Evolutionary conservation across 169 alveolate species (phyloP), one percentile per base, ranked within the genome.

Genomic region (Plasmodium sp.): DNA sequence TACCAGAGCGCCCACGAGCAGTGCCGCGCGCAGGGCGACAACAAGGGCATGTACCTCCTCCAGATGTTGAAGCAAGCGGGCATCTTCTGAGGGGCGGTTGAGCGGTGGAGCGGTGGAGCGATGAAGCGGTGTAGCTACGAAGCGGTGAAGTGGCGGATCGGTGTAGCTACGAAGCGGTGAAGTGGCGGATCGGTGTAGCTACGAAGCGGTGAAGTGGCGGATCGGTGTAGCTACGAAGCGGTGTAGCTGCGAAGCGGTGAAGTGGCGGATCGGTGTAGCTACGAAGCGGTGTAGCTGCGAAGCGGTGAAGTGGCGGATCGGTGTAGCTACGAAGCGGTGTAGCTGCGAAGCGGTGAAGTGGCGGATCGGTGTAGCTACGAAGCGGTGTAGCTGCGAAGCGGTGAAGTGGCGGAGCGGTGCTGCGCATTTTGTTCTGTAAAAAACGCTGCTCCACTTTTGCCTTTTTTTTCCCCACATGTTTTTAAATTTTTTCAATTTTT

Each of bases 61-160:
- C 95, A 91, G 58, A 91, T 91, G 95, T 16, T 91, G 80, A 91
- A 91, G 36, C 95, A 91, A 33, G 43, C 92, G 0, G 95, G 95
- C 39, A 56, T 91, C 22, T 91, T 91, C 54, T 90, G 79, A 90
- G 34, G 31, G 36, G 31, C 27, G 27, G 27, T 22, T 22, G n/a
- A 34, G 36, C 22, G 58, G 18, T 10, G 18, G 0, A 2, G 45
- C 5, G 45, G 45, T 2, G 45, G 7, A 39, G 45, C 45, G 9
- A 22, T 22, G 27, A n/a, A 34, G 36, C 22, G 58, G 18, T 10
- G 58, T 0, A 2, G 45, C 5, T 5, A 7, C 1, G 45, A 5
- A 39, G 45, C 45, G 45, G 41, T 39, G 45, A 2, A 3, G 45
- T 3, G 45, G 45, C 45, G 45, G 5, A 39, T 2, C 45, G 45